Conservation (phyloP, 129 eudicot species). For the Artemisia tridentata region DNA sequence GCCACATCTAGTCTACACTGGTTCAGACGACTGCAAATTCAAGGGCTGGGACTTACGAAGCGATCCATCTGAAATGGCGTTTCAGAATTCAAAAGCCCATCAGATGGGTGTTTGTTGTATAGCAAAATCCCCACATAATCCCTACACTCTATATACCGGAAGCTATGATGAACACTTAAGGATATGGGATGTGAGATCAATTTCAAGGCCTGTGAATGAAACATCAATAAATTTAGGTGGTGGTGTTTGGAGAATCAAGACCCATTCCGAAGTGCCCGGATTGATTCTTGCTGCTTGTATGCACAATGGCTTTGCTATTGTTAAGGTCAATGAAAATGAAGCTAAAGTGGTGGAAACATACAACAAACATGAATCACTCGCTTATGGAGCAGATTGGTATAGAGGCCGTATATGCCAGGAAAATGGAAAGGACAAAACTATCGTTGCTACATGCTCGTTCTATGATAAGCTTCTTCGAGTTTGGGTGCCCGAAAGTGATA, state of each 20-base stretch:
- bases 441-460: constrained; percentile 86
- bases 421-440: constrained; percentile 41
- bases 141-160: constrained; percentile 64
- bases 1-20: constrained; percentile 66
- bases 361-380: constrained; percentile 74
- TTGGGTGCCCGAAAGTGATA: constrained; percentile 66
- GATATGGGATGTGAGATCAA: constrained; percentile 80
- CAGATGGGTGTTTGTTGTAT: constrained; percentile 90
- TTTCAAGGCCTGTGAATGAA: constrained; percentile 66
- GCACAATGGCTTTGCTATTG: constrained; percentile 93
- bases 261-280: constrained; percentile 52
- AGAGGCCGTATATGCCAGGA: constrained; percentile 34
- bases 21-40: constrained; percentile 93
- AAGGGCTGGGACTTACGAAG: constrained; percentile 82
- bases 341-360: constrained; percentile 53
- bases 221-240: constrained; percentile 71
- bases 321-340: constrained; percentile 41
- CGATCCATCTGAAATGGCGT: constrained; percentile 46
- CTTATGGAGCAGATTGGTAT: constrained; percentile 97
- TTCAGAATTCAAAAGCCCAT: constrained; percentile 72
- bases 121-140: constrained; percentile 56
- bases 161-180: constrained; percentile 79
- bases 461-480: constrained; percentile 74
- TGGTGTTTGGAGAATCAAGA: constrained; percentile 93
- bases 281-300: constrained; percentile 79